Percentiles rank a stretch among this genome's conserved stretches.
Evolutionary conservation across 352 stramenopile genomes (phyloP).

Genomic region (Globisporangium mamillatum): DNA sequence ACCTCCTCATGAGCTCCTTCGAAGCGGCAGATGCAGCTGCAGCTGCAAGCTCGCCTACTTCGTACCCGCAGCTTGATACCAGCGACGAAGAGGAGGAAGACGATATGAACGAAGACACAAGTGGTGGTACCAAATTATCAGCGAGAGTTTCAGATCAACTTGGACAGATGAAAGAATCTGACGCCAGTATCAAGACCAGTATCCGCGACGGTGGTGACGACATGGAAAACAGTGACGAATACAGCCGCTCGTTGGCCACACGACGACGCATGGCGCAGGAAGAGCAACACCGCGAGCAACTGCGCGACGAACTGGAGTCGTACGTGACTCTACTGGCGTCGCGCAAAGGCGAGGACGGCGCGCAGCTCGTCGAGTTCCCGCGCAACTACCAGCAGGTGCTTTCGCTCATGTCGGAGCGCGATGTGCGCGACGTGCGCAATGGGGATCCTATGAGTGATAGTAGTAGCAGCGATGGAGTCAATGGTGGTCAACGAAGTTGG

Average conservation of each 20-base stretch:
- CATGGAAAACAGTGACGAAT: slow-evolving; percentile 15
- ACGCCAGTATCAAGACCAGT: not conserved
- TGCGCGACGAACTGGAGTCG: slow-evolving; percentile 37
- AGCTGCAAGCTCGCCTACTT: not conserved
- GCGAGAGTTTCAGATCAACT: not conserved
- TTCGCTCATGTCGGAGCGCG: slow-evolving; percentile 63
- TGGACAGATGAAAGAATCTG: not conserved
- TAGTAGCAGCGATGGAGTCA: not conserved
- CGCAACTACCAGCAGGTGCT: slow-evolving; percentile 65
- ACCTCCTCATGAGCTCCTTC: slow-evolving; percentile 2
- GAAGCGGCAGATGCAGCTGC: too few species aligned
- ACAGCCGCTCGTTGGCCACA: slow-evolving; percentile 16
- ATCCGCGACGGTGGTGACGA: not conserved
- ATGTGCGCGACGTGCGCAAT: slow-evolving; percentile 24
- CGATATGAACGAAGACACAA: not conserved
- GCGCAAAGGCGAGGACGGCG: slow-evolving; percentile 43
- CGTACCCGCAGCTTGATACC: not conserved
- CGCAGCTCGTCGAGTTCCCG: slow-evolving; percentile 50
- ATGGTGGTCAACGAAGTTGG: slow-evolving; percentile 37
- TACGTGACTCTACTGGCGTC: slow-evolving; percentile 44
- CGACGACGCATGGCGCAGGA: slow-evolving; percentile 21
- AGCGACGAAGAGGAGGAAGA: slow-evolving; percentile 4
- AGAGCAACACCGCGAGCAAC: slow-evolving; percentile 35
- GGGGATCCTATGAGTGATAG: slow-evolving; percentile 8
- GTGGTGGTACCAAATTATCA: not conserved